phyloP scores from a whole-genome alignment of 1,284 basidiomycete species.

The Vanrija pseudolonga region DNA sequence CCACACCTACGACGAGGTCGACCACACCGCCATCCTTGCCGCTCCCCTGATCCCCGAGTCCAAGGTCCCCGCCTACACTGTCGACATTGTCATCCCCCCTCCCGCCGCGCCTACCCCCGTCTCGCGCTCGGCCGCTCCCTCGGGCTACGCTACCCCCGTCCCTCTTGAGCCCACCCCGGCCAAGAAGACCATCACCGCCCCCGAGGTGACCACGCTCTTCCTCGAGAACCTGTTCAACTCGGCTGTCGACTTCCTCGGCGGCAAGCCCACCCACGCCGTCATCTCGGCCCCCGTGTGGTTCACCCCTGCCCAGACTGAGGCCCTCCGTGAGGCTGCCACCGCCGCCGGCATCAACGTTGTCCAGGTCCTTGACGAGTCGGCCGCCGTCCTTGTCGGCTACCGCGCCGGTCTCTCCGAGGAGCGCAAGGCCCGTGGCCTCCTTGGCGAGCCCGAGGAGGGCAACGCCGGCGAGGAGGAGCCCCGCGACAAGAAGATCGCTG shows the following conservation, averaged over 20 bases:
- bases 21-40: conserved; percentile 49
- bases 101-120: conserved; percentile 60
- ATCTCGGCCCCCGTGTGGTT: conserved; percentile 79
- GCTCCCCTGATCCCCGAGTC: conserved; percentile 60
- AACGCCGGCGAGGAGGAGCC: conserved; percentile 50
- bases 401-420: conserved; percentile 47
- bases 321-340: conserved; percentile 69
- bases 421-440: conserved; percentile 44
- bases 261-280: conserved; percentile 72
- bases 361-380: conserved; percentile 78
- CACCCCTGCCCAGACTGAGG: conserved; percentile 63
- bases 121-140: conserved; percentile 52
- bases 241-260: conserved; percentile 88
- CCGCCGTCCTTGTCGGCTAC: conserved; percentile 60
- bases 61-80: conserved; percentile 79
- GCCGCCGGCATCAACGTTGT: conserved; percentile 79
- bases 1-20: conserved; percentile 61
- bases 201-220: conserved; percentile 83
- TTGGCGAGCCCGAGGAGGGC: conserved; percentile 49
- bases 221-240: conserved; percentile 78
- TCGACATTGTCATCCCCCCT: conserved; percentile 72
- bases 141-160: conserved; percentile 61
- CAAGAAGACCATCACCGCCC: conserved; percentile 73
- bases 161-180: conserved; percentile 72
- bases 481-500: conserved; percentile 56